Conservation (phyloP, 306 rosid species). For the Acmispon strigosus region DNA sequence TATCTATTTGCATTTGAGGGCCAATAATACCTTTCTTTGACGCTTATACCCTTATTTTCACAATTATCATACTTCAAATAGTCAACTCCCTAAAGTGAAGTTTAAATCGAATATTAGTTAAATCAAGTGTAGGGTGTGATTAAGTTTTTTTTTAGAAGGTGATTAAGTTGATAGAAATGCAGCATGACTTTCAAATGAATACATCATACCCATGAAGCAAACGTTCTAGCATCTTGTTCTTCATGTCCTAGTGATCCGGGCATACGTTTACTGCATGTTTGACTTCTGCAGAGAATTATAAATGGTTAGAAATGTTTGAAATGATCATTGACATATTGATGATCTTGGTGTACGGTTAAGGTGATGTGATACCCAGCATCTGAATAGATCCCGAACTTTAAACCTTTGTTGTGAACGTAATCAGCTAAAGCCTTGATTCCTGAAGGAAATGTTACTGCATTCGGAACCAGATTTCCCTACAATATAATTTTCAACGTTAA, state of each 20-base stretch:
- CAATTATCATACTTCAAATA: constrained; percentile 74
- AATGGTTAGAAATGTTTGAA: background rate
- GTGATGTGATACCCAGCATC: constrained; percentile 52
- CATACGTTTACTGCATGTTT: constrained; percentile 52
- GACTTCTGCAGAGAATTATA: constrained; percentile 22
- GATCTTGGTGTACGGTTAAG: background rate
- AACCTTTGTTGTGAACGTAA: constrained; percentile 52
- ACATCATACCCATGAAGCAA: constrained; percentile 57
- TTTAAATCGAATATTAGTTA: background rate
- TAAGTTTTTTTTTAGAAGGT: background rate
- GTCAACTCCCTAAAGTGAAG: constrained; percentile 44
- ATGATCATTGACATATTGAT: background rate
- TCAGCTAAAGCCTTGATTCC: constrained; percentile 57
- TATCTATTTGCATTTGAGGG: background rate
- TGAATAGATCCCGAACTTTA: constrained; percentile 60
- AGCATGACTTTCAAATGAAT: background rate
- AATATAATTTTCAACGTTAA: background rate
- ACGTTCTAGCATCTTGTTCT: constrained; percentile 60
- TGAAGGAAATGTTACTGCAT: constrained; percentile 52
- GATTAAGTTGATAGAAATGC: background rate
- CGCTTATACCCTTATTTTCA: constrained; percentile 30
- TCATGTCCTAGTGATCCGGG: constrained; percentile 67
- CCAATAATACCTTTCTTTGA: constrained; percentile 36
- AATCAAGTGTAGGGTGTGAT: no score
- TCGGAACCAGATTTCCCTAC: constrained; percentile 56